phyloP scores from a whole-genome alignment of 176 grass and related monocot genomes.

The Triticum turgidum region DNA sequence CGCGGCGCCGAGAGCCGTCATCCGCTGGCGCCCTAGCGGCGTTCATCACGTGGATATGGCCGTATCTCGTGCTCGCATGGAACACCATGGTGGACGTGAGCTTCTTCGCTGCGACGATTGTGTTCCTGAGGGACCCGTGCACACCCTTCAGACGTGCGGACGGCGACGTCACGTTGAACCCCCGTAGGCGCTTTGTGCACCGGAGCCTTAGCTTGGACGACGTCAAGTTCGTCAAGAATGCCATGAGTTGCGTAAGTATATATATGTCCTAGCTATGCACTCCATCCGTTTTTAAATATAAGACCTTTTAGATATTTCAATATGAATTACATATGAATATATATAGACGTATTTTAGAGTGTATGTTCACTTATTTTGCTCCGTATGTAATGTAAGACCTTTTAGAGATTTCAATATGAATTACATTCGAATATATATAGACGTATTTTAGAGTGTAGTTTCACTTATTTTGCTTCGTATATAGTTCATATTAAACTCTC shows the following conservation, averaged over 20 bases:
- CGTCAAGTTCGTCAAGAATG: not conserved
- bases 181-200: not conserved
- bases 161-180: not conserved
- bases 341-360: too few species aligned
- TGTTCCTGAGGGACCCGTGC: not conserved
- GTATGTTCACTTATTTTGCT: too few species aligned
- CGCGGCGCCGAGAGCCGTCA: not conserved
- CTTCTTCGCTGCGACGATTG: not conserved
- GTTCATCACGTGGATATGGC: not conserved
- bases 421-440: too few species aligned
- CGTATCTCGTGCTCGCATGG: not conserved
- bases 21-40: not conserved
- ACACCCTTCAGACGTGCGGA: not conserved
- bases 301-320: too few species aligned
- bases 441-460: too few species aligned
- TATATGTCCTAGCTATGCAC: too few species aligned
- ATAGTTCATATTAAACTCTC: too few species aligned
- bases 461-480: too few species aligned
- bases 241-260: not conserved
- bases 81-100: not conserved
- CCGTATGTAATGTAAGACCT: too few species aligned
- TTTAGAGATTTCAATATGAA: too few species aligned
- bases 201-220: not conserved
- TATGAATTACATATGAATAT: too few species aligned
- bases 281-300: too few species aligned